Evolutionary conservation across 2,329 filamentous ascomycete species (phyloP), one percentile per base, ranked within the genome.

Genomic region (Hypoxylon sp.): DNA sequence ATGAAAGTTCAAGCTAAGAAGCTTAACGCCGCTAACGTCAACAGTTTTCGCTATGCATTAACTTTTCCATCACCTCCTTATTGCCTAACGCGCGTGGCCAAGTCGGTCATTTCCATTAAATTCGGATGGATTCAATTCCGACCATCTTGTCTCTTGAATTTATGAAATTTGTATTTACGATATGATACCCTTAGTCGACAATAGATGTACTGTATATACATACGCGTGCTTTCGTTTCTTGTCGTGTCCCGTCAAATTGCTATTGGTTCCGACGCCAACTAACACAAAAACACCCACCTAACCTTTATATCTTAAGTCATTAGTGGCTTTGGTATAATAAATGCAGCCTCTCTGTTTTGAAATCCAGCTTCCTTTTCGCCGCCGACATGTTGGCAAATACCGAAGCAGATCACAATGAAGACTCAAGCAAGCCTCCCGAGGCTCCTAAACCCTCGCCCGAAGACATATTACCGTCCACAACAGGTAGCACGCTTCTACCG

Each of bases 401-500:
- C 11, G 65, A 67, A 42, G 22, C 47, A 13, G 70, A 73, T 26
- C 58, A 48, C 5, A 66, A 63, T 58, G 60, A 73, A 51, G 64
- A 67, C 26, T 26, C 54, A 10, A 48, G 35, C 46, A 55, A 70
- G 3, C 46, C 58, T n/a, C 22, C 62, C 52, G 47, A 67, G 37
- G 35, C 26, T 17, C 46, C 55, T n/a, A 31, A 68, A 55, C 52
- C 42, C 5, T 47, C 59, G 22, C n/a, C 29, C 0, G 53, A 63
- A 35, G 58, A 60, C n/a, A n/a, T 64, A 1, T 11, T 69, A 14
- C 39, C 71, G 35, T 39, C 74, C 29, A 57, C 71, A 5, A 67
- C 74, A 5, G 78, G 79, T 26, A 76, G 80, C 54, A 90, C 87
- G 10, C 82, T 91, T 17, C 83, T 91, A 0, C 89, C 89, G 0